Conservation (phyloP, 2,329 filamentous ascomycete species). For the Lecanicillium sp. region DNA sequence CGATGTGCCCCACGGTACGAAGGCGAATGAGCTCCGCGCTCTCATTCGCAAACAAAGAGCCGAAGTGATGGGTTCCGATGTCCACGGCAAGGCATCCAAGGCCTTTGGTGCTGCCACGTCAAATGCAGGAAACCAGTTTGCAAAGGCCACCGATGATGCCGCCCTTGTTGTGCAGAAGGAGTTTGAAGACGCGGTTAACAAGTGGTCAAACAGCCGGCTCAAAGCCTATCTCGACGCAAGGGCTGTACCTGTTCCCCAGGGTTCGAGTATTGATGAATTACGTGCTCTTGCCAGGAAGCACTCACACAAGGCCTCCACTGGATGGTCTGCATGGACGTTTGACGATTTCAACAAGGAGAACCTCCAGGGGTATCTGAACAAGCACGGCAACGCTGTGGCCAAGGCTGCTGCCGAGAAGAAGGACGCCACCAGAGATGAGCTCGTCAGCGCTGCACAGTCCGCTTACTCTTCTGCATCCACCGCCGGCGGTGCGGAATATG, state of each 20-base stretch:
- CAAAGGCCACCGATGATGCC: constrained; percentile 64
- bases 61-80: constrained; percentile 58
- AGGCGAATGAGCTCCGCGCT: constrained; percentile 80
- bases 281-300: constrained; percentile 66
- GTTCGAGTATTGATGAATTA: constrained; percentile 63
- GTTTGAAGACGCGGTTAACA: constrained; percentile 52
- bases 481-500: constrained; percentile 48
- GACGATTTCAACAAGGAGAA: constrained; percentile 68
- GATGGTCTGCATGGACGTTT: constrained; percentile 69
- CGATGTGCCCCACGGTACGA: constrained; percentile 80
- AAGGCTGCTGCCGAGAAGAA: constrained; percentile 54
- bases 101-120: constrained; percentile 65
- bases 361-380: constrained; percentile 49
- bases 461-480: constrained; percentile 52
- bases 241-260: constrained; percentile 66
- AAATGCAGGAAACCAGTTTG: constrained; percentile 66
- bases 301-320: constrained; percentile 58
- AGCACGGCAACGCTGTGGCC: constrained; percentile 44
- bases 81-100: constrained; percentile 47
- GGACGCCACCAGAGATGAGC: constrained; percentile 62
- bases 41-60: constrained; percentile 83
- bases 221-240: constrained; percentile 73
- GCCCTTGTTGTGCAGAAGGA: constrained; percentile 53
- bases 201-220: constrained; percentile 68
- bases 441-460: constrained; percentile 55